Percentiles rank a stretch among this genome's conserved stretches.
These are phyloP conservation scores for Yarrowia divulgata DNA, from an alignment of 805 yeast genomes.

Conservation along the genomic window DNA sequence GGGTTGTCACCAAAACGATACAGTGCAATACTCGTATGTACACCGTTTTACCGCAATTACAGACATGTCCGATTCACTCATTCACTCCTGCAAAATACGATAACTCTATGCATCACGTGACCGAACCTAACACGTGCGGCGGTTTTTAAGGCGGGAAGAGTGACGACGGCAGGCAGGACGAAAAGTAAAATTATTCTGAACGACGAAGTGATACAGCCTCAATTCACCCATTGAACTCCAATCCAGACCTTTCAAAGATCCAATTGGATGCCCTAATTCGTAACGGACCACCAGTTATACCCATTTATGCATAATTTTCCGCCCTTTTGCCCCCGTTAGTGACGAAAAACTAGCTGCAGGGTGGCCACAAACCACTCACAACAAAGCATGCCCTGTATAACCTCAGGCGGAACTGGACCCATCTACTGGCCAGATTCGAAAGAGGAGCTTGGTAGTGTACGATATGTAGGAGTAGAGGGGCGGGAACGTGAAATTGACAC, in stretches of 20 bases:
- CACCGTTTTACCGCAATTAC: too few relatives aligned
- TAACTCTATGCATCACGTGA: slow-evolving; percentile 22
- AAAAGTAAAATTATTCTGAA: slow-evolving; percentile 1
- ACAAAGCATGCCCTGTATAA: slow-evolving; percentile 15
- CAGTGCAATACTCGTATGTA: too few relatives aligned
- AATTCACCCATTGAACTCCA: neutral
- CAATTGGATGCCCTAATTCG: neutral
- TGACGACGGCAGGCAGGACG: neutral
- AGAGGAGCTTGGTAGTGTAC: neutral
- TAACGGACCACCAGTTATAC: neutral
- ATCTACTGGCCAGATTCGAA: slow-evolving; percentile 6
- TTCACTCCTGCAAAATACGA: too few relatives aligned
- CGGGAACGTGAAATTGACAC: neutral
- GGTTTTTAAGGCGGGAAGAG: slow-evolving; percentile 6
- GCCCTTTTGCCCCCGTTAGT: neutral
- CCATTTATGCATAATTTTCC: slow-evolving; percentile 1
- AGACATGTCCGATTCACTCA: too few relatives aligned
- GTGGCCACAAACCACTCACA: slow-evolving; percentile 28
- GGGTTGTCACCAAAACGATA: too few relatives aligned
- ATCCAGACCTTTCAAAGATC: neutral
- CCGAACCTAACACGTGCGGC: slow-evolving; percentile 33
- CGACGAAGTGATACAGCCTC: neutral
- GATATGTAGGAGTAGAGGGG: neutral
- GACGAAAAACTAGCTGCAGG: slow-evolving; percentile 9
- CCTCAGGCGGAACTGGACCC: slow-evolving; percentile 28